Evolutionary conservation across 2,329 filamentous ascomycete genomes (phyloP), one percentile per base, ranked within the genome.

Genomic region (Whalleya microplaca): DNA sequence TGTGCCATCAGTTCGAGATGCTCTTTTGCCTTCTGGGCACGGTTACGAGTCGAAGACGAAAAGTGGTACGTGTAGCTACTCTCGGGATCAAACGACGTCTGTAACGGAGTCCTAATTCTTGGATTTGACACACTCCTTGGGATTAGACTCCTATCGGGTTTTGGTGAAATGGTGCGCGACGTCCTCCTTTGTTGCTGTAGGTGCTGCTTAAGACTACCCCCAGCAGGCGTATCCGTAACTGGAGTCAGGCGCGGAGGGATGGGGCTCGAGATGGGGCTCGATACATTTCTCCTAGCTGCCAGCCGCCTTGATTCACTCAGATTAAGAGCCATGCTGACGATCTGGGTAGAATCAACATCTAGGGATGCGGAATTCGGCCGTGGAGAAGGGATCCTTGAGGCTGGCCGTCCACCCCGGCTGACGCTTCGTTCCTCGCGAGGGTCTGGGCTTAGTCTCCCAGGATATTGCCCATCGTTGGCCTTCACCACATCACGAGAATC

Each of bases 241-340:
- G 84, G 82, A 3, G 78, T 76, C 51, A 82, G 76, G 41, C 75
- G 78, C 45, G 78, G 83, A 27, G 75, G 84, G 37, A 76, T 77
- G 53, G 72, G 82, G 69, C 70, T 84, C 53, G 68, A 84, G 37
- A 76, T 77, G 53, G 72, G 82, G 69, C 70, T 84, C 53, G 68
- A 84, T 64, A 73, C 81, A 72, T 71, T 86, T 73, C 77, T 82
- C 73, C 78, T 84, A 72, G 76, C 85, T 59, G 79, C 90, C 74
- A 81, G 81, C 69, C 85, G 85, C 62, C 86, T 85, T 68, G 88
- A 91, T 73, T 97, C 92, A 76, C 90, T 96, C 48, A 98, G 75
- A 62, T 89, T 95, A 65, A 98, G 76, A 1, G 94, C 94, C 84
- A 98, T 90, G 68, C 92, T 92, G 42, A 98, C 92, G 62, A 98